Evolutionary conservation across 305 asterid genomes (phyloP), one percentile per base, ranked within the genome.

Genomic region (Vinca major): DNA sequence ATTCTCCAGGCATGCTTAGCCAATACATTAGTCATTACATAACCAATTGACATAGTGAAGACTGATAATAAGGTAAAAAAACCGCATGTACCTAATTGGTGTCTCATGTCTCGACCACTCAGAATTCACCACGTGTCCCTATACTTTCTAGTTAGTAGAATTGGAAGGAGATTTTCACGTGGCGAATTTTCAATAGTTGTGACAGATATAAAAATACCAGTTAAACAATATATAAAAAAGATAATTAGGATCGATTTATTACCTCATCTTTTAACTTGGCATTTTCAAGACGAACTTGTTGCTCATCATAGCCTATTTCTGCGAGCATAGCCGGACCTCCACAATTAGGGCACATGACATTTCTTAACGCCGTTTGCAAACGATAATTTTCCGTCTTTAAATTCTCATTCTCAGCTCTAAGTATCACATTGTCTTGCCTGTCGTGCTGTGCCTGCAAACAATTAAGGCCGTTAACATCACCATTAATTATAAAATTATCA

Each of bases 181-280:
- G 33, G 33, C 33, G 1, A 0, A 26, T 26, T 26, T 26, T 26
- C 1, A 26, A 26, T 26, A 26, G 33, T 26, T 26, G 33, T 0
- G 33, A 26, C 33, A 26, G 33, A 26, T 26, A 26, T 26, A 26
- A 26, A 26, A 1, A 26, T 1, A 26, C 33, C 33, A 26, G 33
- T 26, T 26, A 43, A 53, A 63, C 33, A 26, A 26, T 26, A 26
- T 16, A 43, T 0, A 55, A 3, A 17, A 41, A 41, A 41, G 33
- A 26, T 26, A 26, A 26, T 26, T 26, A 26, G 33, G 33, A 26
- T 26, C 33, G 33, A 26, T 26, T 26, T 26, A 5, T 0, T 52
- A 87, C 98, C 95, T 92, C 97, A 66, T 88, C 97, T 79, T 90
- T 92, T 71, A 92, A 97, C 62, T 95, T 89, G 6, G 93, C 95